Evolutionary conservation across 441 rosid genomes (phyloP).

Genomic region (Pelargonium australe): DNA sequence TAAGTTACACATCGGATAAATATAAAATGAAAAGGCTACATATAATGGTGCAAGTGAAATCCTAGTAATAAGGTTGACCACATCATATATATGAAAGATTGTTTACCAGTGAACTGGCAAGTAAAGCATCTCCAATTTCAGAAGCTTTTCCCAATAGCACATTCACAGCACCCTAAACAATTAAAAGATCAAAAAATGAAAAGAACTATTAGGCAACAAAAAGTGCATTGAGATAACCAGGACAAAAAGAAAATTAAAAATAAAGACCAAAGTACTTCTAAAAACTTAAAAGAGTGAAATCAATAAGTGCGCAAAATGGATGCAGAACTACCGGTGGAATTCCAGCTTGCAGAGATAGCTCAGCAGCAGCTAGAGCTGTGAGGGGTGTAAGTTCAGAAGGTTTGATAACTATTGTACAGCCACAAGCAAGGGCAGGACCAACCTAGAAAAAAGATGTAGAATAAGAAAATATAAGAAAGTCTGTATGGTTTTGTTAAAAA

Average conservation of each 20-base stretch:
- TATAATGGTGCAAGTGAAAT: too few relatives aligned
- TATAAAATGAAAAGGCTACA: too few relatives aligned
- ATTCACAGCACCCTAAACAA: conserved; percentile 71
- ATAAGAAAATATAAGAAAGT: conserved; percentile 11
- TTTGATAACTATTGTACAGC: conserved; percentile 93
- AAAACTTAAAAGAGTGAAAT: background rate
- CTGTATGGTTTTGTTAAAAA: conserved; percentile 11
- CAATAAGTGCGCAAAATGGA: background rate
- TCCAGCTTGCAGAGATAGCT: conserved; percentile 96
- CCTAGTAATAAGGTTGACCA: background rate
- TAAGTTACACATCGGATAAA: too few relatives aligned
- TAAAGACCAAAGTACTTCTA: background rate
- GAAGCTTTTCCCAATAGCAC: conserved; percentile 91
- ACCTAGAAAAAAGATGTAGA: conserved; percentile 39
- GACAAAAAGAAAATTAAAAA: conserved; percentile 5
- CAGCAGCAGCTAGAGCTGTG: conserved; percentile 92
- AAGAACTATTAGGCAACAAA: conserved; percentile 11
- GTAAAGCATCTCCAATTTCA: conserved; percentile 84
- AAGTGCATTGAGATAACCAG: background rate
- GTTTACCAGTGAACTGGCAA: conserved; percentile 69
- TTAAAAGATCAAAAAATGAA: conserved; percentile 19
- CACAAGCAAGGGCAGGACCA: conserved; percentile 99
- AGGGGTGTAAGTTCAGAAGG: conserved; percentile 96
- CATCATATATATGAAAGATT: conserved; percentile 9
- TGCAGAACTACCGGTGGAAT: conserved; percentile 64